Base-by-base conservation (phyloP, 768 basidiomycete genomes). In the Pleurotus pulmonarius region DNA sequence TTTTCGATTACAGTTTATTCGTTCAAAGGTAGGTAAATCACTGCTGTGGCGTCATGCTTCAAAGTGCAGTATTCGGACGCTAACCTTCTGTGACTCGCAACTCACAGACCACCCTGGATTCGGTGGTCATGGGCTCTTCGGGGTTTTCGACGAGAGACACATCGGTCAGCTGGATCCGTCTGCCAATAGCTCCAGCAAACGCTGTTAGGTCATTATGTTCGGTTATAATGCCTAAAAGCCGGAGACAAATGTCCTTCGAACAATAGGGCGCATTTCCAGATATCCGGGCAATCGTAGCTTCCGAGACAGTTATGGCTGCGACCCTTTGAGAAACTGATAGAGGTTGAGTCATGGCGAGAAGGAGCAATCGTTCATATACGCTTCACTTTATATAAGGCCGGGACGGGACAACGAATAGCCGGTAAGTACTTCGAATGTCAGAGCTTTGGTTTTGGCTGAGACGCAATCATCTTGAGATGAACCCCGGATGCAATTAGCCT, bases 11-110 rank as follows among this genome's bases (percentile, higher is more conserved):
- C 37, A 26, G 22, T 47, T 25, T 5, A 55, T 34, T 9, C 25
- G 13, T 40, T 5, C 22, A 43, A 5, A 8, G 46, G 22, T 20
- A 26, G 29, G 13, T 12, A 25, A 43, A 57, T 26, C 59, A 54
- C 29, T 34, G 2, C 11, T 34, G 29, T 34, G 29, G 29, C 29
- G 29, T 29, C 49, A 56, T 54, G 24, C 41, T 46, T 16, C 18
- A 52, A 49, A 24, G 13, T 24, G 48, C 24, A 60, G 29, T 34
- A 34, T 34, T 44, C 45, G 12, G 47, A 40, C 5, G 16, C 20
- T 46, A 56, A 82, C 82, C 80, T 67, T 73, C 66, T 0, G 70
- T 76, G 48, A 81, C 79, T 9, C 71, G 70, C 49, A 73, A 65
- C 60, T 81, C 77, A 44, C 70, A 67, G 3, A 74, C 69, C 46